A percentile compares a stretch with the other conserved stretches of the same genome.
phyloP scores from a whole-genome alignment of 768 basidiomycete genomes.

The Amanita inopinata region DNA sequence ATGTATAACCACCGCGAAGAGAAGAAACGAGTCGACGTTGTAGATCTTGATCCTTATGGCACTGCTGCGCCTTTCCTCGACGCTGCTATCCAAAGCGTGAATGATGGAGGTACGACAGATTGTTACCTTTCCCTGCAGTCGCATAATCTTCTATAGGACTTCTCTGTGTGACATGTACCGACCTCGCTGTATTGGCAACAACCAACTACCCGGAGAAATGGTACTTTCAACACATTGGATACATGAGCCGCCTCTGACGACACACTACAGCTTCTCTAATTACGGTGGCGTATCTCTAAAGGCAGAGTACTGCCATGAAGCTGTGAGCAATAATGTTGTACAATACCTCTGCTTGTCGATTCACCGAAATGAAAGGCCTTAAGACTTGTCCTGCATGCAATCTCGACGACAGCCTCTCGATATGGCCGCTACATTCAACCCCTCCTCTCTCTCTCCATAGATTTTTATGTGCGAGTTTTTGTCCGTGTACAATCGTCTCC shows the following conservation, averaged over 20 bases:
- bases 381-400: conserved; percentile 77
- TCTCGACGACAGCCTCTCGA: conserved; percentile 80
- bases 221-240: conserved; percentile 27
- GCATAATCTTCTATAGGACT: conserved; percentile 46
- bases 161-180: conserved; percentile 93
- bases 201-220: conserved; percentile 96
- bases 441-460: conserved; percentile 84
- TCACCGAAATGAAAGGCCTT: conserved; percentile 64
- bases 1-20: conserved; percentile 86
- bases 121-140: conserved; percentile 13
- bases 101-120: conserved; percentile 61
- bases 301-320: conserved; percentile 94
- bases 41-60: conserved; percentile 98
- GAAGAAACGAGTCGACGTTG: conserved; percentile 71
- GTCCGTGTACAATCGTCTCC: conserved; percentile 68
- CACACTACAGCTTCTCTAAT: conserved; percentile 66
- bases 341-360: not conserved
- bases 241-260: not conserved
- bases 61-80: conserved; percentile 97
- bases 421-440: conserved; percentile 92
- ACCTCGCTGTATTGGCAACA: conserved; percentile 87
- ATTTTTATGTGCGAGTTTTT: conserved; percentile 94
- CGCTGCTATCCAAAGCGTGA: conserved; percentile 79
- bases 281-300: conserved; percentile 89
- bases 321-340: conserved; percentile 35